Base-by-base conservation (phyloP, 2,329 filamentous ascomycete species). In the Curvularia sp. region DNA sequence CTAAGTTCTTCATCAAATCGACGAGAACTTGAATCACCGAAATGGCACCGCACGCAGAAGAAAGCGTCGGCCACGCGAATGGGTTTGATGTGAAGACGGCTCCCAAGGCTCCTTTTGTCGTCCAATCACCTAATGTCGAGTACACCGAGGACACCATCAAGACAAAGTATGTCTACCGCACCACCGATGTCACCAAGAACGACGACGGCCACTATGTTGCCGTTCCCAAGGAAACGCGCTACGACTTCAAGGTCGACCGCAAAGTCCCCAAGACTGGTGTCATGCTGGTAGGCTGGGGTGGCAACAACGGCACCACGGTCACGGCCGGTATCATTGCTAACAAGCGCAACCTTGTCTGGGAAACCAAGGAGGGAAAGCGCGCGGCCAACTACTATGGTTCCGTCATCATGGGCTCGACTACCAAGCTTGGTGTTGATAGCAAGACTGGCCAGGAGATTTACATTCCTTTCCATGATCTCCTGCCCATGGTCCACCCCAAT, bases 301-400 rank as follows among this genome's bases (percentile, higher is more conserved):
- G 95, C 75, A 99, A 99, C 87, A 99, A 99, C 77, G 95, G 95
- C 67, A 92, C 92, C 67, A 99, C 95, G 58, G 92, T 99, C 63
- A 98, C 95, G 60, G 95, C 95, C 62, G 95, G 94, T 78, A 96
- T 99, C 80, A 86, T 99, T 77, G 95, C 94, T 80, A 99, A 99
- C 82, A 91, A 92, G 76, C 91, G 89, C 70, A 85, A 87, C 58
- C 86, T 98, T 58, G 83, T 84, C 62, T 99, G 95, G 95, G 92
- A 97, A 65, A 98, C 95, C 72, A 93, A 94, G 74, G 92, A 97
- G 80, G 93, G 93, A 53, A 82, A 86, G 68, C 92, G 88, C 65
- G 83, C 86, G 65, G 90, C 95, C 80, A 99, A 99, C 83, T 99
- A 98, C 87, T 99, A 97, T 78, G 95, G 95, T 73, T 99, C 95